phyloP scores from a whole-genome alignment of 139 green algal genomes.

The Dunaliella primolecta region DNA sequence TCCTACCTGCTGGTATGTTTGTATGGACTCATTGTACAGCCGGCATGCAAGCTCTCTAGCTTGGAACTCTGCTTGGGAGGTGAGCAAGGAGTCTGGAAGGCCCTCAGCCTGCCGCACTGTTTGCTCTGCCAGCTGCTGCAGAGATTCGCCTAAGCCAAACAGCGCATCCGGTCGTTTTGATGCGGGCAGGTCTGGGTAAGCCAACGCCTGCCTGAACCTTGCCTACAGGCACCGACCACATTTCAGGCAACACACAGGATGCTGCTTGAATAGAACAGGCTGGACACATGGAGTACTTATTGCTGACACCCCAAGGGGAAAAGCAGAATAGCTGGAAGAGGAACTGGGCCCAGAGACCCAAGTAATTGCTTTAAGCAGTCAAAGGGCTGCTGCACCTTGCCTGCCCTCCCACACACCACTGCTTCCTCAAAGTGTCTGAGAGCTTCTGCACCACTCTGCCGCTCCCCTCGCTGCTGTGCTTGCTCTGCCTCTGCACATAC shows the following conservation, averaged over 20 bases:
- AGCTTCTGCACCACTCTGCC: slow-evolving; percentile 43
- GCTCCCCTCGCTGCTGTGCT: slow-evolving; percentile 60
- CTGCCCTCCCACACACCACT: slow-evolving; percentile 33
- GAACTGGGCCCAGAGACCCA: no score
- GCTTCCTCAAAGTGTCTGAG: slow-evolving; percentile 32
- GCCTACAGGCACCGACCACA: no score
- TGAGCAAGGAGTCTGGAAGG: neutral
- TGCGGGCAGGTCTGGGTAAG: slow-evolving; percentile 8
- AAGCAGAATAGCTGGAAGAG: no score
- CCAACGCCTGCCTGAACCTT: slow-evolving; percentile 36
- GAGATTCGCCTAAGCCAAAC: slow-evolving; percentile 38
- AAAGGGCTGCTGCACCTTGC: neutral
- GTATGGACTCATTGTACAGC: neutral
- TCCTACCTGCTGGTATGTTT: slow-evolving; percentile 16
- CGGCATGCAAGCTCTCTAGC: neutral
- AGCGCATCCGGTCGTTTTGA: neutral
- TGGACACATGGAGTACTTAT: no score
- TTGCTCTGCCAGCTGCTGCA: slow-evolving; percentile 43
- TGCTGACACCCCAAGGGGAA: no score
- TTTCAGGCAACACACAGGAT: no score
- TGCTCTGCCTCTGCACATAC: slow-evolving; percentile 49
- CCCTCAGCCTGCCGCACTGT: neutral
- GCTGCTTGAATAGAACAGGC: no score
- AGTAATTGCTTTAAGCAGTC: no score
- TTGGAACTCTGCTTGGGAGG: neutral